Conservation (phyloP, 345 rosid species). For the Citrus maxima region DNA sequence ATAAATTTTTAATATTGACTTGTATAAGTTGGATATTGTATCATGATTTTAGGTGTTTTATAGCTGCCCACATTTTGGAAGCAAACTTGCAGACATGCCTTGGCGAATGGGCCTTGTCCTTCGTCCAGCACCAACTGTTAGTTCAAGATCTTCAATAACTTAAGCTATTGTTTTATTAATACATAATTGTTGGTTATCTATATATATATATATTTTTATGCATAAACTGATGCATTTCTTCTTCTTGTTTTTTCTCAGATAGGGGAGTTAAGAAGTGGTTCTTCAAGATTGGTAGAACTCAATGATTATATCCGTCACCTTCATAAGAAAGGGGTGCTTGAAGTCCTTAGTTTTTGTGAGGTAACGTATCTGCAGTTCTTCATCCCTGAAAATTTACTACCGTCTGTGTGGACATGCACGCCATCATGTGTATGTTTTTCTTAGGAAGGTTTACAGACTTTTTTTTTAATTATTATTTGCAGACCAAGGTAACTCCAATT, state of each 20-base stretch:
- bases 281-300: conserved; percentile 77
- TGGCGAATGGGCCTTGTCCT: conserved; percentile 97
- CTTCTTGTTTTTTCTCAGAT: conserved; percentile 42
- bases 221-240: conserved; percentile 7
- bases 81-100: conserved; percentile 98
- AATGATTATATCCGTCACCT: conserved; percentile 80
- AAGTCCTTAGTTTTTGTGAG: conserved; percentile 98
- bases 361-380: conserved; percentile 31
- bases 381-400: not conserved
- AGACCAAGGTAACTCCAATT: conserved; percentile 95
- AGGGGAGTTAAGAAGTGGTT: conserved; percentile 93
- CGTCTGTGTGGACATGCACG: too few species aligned
- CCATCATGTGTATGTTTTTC: not conserved
- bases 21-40: not conserved
- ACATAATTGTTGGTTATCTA: not conserved
- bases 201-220: not conserved
- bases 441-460: not conserved
- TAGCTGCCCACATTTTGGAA: conserved; percentile 98
- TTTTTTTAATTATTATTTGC: conserved; percentile 18
- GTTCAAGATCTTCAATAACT: conserved; percentile 22
- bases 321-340: conserved; percentile 70
- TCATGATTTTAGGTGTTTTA: conserved; percentile 71
- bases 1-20: conserved; percentile 1
- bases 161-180: not conserved
- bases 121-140: conserved; percentile 93